Evolutionary conservation across 176 grass and related monocot genomes (phyloP), one percentile per base, ranked within the genome.

Genomic region (Avena insularis): DNA sequence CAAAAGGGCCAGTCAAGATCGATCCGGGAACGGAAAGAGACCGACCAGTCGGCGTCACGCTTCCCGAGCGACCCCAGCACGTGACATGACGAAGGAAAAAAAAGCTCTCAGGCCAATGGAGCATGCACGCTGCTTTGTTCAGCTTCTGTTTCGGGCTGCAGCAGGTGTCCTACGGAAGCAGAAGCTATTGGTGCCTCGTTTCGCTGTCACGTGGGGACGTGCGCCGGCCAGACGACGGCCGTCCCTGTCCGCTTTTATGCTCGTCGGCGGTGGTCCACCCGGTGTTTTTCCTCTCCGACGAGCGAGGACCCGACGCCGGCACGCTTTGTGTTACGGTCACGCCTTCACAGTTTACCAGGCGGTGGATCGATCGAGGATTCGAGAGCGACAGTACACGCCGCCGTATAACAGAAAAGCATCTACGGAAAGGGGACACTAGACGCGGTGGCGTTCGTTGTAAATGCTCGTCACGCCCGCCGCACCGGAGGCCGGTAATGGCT

Each of bases 1-100:
- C 23, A 16, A 45, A 79, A 74, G 8, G 11, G 58, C 5, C 67
- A 57, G 82, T 66, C 67, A 85, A 89, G 75, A 81, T 77, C 47
- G 77, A 33, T 9, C 35, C 33, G 15, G 50, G 36, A 13, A 62
- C 21, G 12, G 72, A 77, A 53, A 54, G 74, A 65, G 77, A 57
- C 45, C 11, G 67, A 66, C 45, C 11, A 12, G 87, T 65, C 76
- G 57, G 10, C 67, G 46, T 85, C 57, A 85, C 79, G 49, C 71
- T 83, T 57, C 63, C 78, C 49, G 54, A 38, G 2, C 23, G 31
- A n/a, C 40, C 77, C 29, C 1, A 31, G 73, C 78, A 82, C 57
- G 65, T 74, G 78, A 16, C 71, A 33, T 8, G 72, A 53, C 23
- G 3, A 46, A 55, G 8, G 31, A 49, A 43, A 43, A 6, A 43